Base-by-base conservation (phyloP, 2,329 filamentous ascomycete genomes). In the Piedraia hortae region DNA sequence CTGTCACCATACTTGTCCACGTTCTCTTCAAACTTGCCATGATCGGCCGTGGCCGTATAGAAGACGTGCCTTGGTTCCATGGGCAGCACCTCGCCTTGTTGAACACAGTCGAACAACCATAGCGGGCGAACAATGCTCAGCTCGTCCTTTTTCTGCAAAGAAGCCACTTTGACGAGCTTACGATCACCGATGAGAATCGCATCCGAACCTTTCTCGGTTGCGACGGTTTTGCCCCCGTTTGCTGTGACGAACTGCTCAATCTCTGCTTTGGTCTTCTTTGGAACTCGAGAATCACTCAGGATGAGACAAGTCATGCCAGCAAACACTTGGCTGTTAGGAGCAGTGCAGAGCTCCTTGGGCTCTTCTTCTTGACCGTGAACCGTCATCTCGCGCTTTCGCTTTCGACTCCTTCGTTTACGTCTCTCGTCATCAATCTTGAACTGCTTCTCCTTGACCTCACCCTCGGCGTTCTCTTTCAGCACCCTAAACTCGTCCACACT, bases 21-120 rank as follows among this genome's bases (percentile, higher is more conserved):
- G 30, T 70, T 73, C 3, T 48, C 46, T 16, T 58, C 52, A 6
- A 68, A 60, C 5, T 53, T 49, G 4, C 50, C 49, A 18, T 48
- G 44, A 24, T 65, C 52, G 2, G 51, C 54, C 3, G 64, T 57
- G 0, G 56, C 60, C 0, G 62, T 62, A 35, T 69, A 63, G 28
- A 85, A 69, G 34, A 93, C 51, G 34, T 93, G 78, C 0, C 50
- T 47, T 10, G 58, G 53, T 29, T 71, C 65, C 3, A 59, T 49
- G 0, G 89, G 59, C 5, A 90, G 45, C 7, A 70, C 57, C 30
- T 66, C 54, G 19, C 50, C 53, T 31, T 64, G 56, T 14, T 58
- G 56, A 15, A 89, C 54, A 34, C 75, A 85, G 41, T 93, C 78
- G 13, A 73, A 52, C 2, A 93, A 49, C 85, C 85, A 97, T 4